A percentile compares a stretch with the other conserved stretches of the same genome.
phyloP scores from a whole-genome alignment of 805 yeast species.

The Cyberlindnera mycetangii region DNA sequence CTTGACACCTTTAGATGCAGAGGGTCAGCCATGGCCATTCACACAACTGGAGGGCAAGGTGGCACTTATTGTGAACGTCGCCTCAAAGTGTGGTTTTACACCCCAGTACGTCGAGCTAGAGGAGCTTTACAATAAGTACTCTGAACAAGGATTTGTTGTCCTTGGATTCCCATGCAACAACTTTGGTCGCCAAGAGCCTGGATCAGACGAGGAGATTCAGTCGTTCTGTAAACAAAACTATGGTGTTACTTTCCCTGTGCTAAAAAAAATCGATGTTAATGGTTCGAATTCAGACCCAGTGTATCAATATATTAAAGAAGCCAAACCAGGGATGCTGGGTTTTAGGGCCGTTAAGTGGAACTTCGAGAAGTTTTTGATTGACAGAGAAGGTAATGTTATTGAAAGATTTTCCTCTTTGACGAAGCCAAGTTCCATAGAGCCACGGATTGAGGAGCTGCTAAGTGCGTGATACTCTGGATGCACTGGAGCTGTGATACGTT shows the following conservation, averaged over 20 bases:
- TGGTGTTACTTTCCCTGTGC: conserved; percentile 89
- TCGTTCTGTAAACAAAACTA: conserved; percentile 75
- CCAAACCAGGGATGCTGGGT: conserved; percentile 57
- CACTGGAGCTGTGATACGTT: neutral
- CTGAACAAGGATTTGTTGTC: conserved; percentile 61
- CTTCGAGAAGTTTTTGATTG: conserved; percentile 70
- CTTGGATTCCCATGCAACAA: conserved; percentile 91
- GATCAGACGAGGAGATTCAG: conserved; percentile 65
- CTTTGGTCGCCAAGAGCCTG: conserved; percentile 80
- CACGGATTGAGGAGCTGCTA: conserved; percentile 57
- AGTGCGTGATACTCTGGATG: conserved; percentile 17
- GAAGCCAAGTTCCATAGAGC: conserved; percentile 58
- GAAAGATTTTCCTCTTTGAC: conserved; percentile 65
- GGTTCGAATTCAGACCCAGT: conserved; percentile 84
- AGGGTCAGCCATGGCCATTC: conserved; percentile 61
- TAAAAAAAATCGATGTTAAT: conserved; percentile 86
- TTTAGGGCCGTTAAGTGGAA: conserved; percentile 75
- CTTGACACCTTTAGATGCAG: conserved; percentile 56
- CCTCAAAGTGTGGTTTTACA: conserved; percentile 82
- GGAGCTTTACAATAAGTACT: conserved; percentile 61
- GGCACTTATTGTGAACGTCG: conserved; percentile 81
- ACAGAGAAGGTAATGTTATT: conserved; percentile 58
- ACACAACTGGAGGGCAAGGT: conserved; percentile 69
- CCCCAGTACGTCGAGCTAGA: conserved; percentile 78
- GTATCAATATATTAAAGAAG: conserved; percentile 68